Evolutionary conservation across 2,329 filamentous ascomycete species (phyloP).

Genomic region (Aspergillus sp.): DNA sequence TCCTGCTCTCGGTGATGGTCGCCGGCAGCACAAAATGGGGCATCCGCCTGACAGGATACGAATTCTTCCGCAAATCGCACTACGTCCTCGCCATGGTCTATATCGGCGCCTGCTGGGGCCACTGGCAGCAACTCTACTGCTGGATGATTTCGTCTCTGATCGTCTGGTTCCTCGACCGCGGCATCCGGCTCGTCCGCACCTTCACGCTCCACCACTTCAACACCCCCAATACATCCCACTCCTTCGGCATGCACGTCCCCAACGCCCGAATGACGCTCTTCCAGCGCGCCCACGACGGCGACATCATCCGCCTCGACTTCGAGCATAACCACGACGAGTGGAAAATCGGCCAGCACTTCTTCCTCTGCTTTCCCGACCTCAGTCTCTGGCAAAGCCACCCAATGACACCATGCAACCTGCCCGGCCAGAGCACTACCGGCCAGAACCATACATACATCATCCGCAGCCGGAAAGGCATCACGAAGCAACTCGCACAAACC

Average conservation of each 20-base stretch:
- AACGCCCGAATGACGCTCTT: conserved; percentile 55
- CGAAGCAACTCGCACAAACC: conserved; percentile 23
- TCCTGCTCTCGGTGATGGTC: conserved; percentile 61
- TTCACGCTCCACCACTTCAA: conserved; percentile 60
- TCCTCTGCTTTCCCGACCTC: conserved; percentile 64
- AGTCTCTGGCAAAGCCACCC: conserved; percentile 73
- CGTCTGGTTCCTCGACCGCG: conserved; percentile 66
- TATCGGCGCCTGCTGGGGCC: conserved; percentile 72
- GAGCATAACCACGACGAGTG: conserved; percentile 61
- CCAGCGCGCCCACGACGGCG: conserved; percentile 56
- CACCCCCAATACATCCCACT: conserved; percentile 32
- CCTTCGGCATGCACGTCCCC: conserved; percentile 54
- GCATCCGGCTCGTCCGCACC: conserved; percentile 58
- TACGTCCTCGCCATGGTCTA: conserved; percentile 73
- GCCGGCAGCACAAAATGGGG: conserved; percentile 59
- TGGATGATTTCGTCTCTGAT: conserved; percentile 67
- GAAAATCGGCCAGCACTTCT: conserved; percentile 70
- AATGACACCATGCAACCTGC: conserved; percentile 63
- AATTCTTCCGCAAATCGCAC: conserved; percentile 73
- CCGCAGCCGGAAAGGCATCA: conserved; percentile 49
- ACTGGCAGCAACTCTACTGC: conserved; percentile 68
- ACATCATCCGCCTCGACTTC: conserved; percentile 67
- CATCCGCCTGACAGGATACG: conserved; percentile 69
- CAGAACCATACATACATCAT: conserved; percentile 39
- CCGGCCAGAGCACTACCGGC: conserved; percentile 31